These are phyloP conservation scores for Xylaria sp. DNA, from an alignment of 2,329 filamentous ascomycete genomes.

Conservation along the genomic window DNA sequence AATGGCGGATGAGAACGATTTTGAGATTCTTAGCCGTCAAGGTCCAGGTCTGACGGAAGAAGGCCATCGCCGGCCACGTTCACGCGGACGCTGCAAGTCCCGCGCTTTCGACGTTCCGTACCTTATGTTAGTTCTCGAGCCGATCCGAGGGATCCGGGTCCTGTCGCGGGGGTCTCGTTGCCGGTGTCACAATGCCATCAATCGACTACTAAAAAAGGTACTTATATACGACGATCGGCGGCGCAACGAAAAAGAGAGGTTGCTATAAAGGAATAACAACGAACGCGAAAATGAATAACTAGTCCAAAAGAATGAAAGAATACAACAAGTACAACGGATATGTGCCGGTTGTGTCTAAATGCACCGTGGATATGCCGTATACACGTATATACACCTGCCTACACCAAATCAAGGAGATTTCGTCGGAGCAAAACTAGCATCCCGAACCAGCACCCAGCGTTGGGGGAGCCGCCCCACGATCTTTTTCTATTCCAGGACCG, in stretches of 20 bases:
- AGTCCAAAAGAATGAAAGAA: neutral
- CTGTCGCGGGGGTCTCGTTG: conserved; percentile 7
- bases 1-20: conserved; percentile 61
- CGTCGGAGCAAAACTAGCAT: neutral
- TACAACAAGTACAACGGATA: neutral
- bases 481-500: conserved; percentile 5
- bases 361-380: conserved; percentile 2
- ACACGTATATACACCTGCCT: neutral
- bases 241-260: too few species aligned
- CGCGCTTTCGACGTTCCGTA: conserved; percentile 7
- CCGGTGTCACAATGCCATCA: conserved; percentile 23
- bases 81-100: neutral
- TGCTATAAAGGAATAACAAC: neutral
- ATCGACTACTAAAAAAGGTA: neutral
- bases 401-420: neutral
- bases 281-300: neutral
- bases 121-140: neutral
- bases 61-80: conserved; percentile 49
- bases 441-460: neutral
- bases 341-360: neutral
- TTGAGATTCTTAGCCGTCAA: conserved; percentile 67
- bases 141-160: conserved; percentile 25
- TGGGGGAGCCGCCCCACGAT: neutral
- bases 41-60: conserved; percentile 64
- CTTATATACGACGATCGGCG: too few species aligned